phyloP scores from a whole-genome alignment of 2,329 filamentous ascomycete genomes.

The Trichoderma koningii region DNA sequence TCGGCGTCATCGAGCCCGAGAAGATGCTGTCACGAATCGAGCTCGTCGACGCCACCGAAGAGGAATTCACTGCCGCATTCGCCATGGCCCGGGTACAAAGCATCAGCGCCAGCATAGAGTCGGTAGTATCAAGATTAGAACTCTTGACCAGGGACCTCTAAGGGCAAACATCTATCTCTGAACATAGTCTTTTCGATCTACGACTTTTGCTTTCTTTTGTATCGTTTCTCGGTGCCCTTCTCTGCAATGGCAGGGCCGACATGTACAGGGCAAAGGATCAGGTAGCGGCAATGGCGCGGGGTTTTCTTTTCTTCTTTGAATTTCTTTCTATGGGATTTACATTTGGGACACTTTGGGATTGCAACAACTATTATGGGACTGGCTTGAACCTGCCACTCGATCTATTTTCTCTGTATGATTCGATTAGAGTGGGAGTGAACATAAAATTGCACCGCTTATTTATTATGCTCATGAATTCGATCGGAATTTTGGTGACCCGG shows the following conservation, averaged over 20 bases:
- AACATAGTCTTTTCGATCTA: background rate
- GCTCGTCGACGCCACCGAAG: slow-evolving; percentile 61
- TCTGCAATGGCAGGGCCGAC: no score
- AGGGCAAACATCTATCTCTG: background rate
- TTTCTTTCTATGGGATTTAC: no score
- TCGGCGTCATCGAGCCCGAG: slow-evolving; percentile 60
- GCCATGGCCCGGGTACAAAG: slow-evolving; percentile 55
- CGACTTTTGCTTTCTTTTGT: slow-evolving; percentile 11
- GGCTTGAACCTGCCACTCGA: no score
- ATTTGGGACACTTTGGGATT: no score
- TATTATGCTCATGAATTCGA: no score
- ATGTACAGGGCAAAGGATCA: no score
- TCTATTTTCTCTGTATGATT: background rate
- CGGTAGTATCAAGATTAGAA: slow-evolving; percentile 43
- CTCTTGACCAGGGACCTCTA: slow-evolving; percentile 43
- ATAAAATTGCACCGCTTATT: background rate
- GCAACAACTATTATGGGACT: no score
- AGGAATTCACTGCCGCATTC: slow-evolving; percentile 47
- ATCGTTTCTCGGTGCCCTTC: background rate
- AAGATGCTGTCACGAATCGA: slow-evolving; percentile 66
- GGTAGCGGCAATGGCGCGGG: no score
- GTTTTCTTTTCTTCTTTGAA: no score
- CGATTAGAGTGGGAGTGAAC: background rate
- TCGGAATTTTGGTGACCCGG: no score
- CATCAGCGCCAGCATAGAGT: slow-evolving; percentile 46